Conservation (phyloP, 805 yeast species). For the Candida cerambycidarum region DNA sequence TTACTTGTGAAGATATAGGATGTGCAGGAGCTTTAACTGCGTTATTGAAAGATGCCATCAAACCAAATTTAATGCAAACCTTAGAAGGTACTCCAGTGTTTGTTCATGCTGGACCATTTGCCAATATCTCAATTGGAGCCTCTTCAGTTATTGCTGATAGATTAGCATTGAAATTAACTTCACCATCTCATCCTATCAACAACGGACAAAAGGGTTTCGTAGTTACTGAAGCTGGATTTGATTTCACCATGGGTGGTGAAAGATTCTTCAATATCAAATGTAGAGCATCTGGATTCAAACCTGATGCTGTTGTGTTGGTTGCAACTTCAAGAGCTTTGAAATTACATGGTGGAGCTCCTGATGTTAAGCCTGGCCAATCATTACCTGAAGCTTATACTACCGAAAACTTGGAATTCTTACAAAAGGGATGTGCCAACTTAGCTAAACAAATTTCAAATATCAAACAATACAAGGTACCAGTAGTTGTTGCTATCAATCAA, state of each 20-base stretch:
- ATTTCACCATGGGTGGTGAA: conserved; percentile 91
- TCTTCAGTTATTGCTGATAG: conserved; percentile 80
- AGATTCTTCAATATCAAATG: conserved; percentile 82
- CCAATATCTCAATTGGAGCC: conserved; percentile 85
- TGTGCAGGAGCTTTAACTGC: conserved; percentile 88
- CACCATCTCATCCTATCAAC: conserved; percentile 46
- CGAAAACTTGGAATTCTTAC: conserved; percentile 78
- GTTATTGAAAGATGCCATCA: conserved; percentile 74
- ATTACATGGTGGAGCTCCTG: conserved; percentile 96
- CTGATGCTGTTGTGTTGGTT: conserved; percentile 89
- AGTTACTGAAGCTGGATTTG: conserved; percentile 87
- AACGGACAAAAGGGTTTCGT: conserved; percentile 64
- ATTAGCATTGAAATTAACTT: conserved; percentile 71
- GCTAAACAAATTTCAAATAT: conserved; percentile 89
- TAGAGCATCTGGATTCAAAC: conserved; percentile 82
- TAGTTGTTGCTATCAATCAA: conserved; percentile 90
- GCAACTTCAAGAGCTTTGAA: conserved; percentile 97
- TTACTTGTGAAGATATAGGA: conserved; percentile 82
- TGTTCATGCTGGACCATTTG: conserved; percentile 88
- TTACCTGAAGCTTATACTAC: conserved; percentile 77
- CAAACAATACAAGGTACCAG: conserved; percentile 82
- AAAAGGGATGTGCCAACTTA: conserved; percentile 81
- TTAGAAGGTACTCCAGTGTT: conserved; percentile 86
- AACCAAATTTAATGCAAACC: conserved; percentile 86
- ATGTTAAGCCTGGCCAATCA: conserved; percentile 89